These are phyloP conservation scores for Solanum etuberosum DNA, from an alignment of 257 asterid genomes.

Conservation along the genomic window DNA sequence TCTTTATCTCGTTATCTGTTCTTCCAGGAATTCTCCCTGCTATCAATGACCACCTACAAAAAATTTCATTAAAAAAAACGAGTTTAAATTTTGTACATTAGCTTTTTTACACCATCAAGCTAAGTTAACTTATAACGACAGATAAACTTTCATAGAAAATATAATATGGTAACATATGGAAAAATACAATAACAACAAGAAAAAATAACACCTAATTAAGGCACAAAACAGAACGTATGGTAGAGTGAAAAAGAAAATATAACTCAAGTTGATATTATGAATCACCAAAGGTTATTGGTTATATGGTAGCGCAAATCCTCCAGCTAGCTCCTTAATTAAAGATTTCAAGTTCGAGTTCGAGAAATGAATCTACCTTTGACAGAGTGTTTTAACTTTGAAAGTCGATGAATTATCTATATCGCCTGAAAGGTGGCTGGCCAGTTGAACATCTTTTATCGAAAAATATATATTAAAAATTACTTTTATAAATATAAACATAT, in stretches of 20 bases:
- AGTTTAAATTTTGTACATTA: neutral
- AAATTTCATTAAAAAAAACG: no score
- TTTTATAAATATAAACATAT: neutral
- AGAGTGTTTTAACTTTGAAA: neutral
- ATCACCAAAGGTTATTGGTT: neutral
- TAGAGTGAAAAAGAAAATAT: neutral
- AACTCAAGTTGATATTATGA: neutral
- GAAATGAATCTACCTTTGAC: neutral
- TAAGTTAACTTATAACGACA: neutral
- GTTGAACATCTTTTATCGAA: neutral
- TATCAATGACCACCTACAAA: slow-evolving; percentile 60
- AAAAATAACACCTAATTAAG: neutral
- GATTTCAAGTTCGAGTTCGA: neutral
- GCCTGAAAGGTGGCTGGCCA: accelerated
- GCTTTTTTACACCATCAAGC: neutral
- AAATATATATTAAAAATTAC: no score
- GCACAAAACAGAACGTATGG: neutral
- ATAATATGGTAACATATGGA: neutral
- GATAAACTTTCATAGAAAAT: neutral
- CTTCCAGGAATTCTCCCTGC: slow-evolving; percentile 77
- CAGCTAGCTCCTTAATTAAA: neutral
- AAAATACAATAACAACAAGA: neutral
- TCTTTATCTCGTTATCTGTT: slow-evolving; percentile 63
- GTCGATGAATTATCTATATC: neutral
- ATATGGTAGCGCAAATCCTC: neutral